These are phyloP conservation scores for Phytophthora pinifolia DNA, from an alignment of 352 stramenopile genomes.

Conservation along the genomic window DNA sequence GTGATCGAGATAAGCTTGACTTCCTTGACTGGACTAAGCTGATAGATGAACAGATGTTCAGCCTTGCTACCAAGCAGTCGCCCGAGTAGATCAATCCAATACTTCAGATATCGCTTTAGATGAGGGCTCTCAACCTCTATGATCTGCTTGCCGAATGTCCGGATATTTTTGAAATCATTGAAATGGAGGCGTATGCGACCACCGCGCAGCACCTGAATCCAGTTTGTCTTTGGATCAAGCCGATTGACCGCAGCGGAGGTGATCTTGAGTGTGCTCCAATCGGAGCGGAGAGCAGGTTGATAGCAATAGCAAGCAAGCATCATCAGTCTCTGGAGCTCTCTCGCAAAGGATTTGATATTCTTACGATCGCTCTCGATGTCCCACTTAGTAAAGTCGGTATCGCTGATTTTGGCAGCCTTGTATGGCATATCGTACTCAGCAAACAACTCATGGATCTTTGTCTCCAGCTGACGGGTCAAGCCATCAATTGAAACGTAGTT, in stretches of 20 bases:
- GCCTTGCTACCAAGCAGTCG: background rate
- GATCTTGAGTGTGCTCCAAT: constrained; percentile 2
- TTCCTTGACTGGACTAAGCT: background rate
- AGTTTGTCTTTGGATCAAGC: no score
- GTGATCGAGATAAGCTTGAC: no score
- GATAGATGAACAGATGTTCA: background rate
- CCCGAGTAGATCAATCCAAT: constrained; percentile 1
- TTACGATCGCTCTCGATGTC: background rate
- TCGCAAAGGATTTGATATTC: background rate
- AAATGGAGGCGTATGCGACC: no score
- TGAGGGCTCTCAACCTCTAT: background rate
- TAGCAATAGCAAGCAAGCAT: constrained; percentile 2
- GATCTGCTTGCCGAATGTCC: background rate
- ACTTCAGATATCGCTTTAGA: background rate
- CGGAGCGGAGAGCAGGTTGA: background rate
- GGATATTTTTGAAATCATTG: background rate
- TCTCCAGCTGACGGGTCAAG: no score
- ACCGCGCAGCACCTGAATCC: no score
- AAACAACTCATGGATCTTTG: background rate
- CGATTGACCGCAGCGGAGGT: background rate
- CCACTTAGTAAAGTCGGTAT: background rate
- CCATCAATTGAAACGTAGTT: no score
- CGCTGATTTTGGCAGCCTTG: background rate
- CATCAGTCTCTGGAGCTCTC: background rate
- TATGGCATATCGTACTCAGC: background rate